Evolutionary conservation across 129 eudicot species (phyloP), one percentile per base, ranked within the genome.

Genomic region (Rutidosis leptorrhynchoides): DNA sequence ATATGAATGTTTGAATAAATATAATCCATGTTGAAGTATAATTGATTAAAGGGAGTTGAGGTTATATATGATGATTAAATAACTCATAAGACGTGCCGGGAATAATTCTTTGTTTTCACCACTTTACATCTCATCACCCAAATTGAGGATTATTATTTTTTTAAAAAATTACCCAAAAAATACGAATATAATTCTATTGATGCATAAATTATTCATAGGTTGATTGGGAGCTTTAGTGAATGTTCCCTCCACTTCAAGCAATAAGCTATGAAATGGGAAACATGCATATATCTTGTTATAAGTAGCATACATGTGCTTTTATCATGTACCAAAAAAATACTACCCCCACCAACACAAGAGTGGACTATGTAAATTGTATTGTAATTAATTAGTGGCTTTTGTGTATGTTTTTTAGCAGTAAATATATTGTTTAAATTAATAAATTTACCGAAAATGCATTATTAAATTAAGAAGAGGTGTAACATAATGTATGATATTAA

Each of bases 91-190:
- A 46, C 65, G 83, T 59, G 68, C 62, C 58, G 69, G 61, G 55
- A 64, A 64, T 64, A 64, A 64, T 8, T 59, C 35, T 64, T 74
- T 48, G 69, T 80, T 73, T 82, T 74, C 61, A 55, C 30, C 61
- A 22, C 61, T 55, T 55, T 55, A 55, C 61, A 55, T 55, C 61
- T 55, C 61, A 55, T 76, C 77, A 74, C 72, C 65, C 27, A 22
- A 25, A 55, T 55, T 30, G 29, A 55, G 27, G 61, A 55, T 30
- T 23, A 55, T 24, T 25, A 23, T 20, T 6, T 25, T 56, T 20
- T 6, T 33, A 33, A 33, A 33, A 7, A 7, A 7, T 9, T 33
- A 8, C 42, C n/a, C n/a, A n/a, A 33, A 8, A 0, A 33, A 33
- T 8, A 33, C 2, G 42, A 33, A 33, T 33, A 33, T 6, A 5